phyloP scores from a whole-genome alignment of 768 basidiomycete genomes.

The Agaricus subrufescens region DNA sequence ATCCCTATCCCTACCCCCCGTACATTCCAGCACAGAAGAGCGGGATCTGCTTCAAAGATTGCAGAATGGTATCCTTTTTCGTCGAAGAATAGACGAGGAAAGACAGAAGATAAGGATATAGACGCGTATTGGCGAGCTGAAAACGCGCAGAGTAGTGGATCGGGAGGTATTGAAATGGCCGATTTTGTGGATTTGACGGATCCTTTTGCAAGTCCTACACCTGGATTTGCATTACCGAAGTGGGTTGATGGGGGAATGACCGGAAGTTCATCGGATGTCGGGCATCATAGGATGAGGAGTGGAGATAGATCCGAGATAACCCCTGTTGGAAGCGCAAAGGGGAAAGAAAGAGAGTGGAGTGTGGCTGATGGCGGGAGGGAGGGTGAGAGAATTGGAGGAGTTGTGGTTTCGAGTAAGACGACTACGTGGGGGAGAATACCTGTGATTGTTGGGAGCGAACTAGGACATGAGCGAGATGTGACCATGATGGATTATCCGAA shows the following conservation, averaged over 20 bases:
- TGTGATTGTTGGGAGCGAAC: background rate
- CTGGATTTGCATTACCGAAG: slow-evolving; percentile 4
- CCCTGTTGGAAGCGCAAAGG: background rate
- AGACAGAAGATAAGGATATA: background rate
- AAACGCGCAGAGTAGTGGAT: background rate
- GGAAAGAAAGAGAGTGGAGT: background rate
- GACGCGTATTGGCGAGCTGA: background rate
- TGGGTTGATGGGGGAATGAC: background rate
- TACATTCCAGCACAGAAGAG: background rate
- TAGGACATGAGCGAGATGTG: background rate
- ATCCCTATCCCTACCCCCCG: background rate
- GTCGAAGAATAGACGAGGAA: background rate
- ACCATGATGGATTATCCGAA: background rate
- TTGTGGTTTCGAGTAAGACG: background rate
- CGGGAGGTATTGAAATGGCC: background rate
- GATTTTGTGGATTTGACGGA: slow-evolving; percentile 10
- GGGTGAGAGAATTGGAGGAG: background rate
- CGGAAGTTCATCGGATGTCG: background rate
- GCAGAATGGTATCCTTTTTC: slow-evolving; percentile 5
- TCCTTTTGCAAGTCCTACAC: slow-evolving; percentile 9
- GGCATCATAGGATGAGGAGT: background rate
- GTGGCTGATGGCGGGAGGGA: background rate
- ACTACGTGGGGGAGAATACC: slow-evolving; percentile 1
- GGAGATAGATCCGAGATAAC: background rate
- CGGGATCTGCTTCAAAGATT: slow-evolving; percentile 1